Percentiles rank a stretch among this genome's conserved stretches.
Conservation (phyloP, 2,329 filamentous ascomycete genomes). For the Dactylellina cionopaga region DNA sequence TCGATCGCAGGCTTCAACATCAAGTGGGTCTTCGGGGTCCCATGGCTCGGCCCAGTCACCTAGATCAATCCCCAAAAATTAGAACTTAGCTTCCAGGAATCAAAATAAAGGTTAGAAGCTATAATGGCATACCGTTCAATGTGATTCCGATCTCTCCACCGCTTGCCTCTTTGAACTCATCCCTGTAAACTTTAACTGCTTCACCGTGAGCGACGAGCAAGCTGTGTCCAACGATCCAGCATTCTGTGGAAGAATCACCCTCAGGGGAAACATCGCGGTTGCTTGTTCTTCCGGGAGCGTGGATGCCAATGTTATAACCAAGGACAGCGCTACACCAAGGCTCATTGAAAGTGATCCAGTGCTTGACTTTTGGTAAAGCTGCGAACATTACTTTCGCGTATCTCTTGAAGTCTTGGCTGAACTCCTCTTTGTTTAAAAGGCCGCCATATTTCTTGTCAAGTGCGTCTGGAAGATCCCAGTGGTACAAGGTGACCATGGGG, state of each 20-base stretch:
- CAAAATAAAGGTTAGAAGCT: background rate
- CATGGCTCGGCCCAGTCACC: constrained; percentile 83
- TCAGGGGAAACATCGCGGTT: constrained; percentile 75
- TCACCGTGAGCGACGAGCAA: constrained; percentile 80
- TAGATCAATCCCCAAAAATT: too few species aligned
- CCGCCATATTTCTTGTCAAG: constrained; percentile 84
- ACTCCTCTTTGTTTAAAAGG: constrained; percentile 81
- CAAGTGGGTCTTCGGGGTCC: constrained; percentile 78
- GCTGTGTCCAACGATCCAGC: constrained; percentile 84
- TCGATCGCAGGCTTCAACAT: constrained; percentile 79
- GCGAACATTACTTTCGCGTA: constrained; percentile 82
- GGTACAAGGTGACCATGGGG: constrained; percentile 83
- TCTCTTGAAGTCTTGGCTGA: constrained; percentile 80
- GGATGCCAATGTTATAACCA: constrained; percentile 79
- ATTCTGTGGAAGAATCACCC: constrained; percentile 79
- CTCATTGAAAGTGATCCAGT: constrained; percentile 93
- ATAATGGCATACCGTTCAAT: constrained; percentile 72
- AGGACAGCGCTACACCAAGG: constrained; percentile 85
- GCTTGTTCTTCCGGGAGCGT: constrained; percentile 83
- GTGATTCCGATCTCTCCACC: constrained; percentile 87
- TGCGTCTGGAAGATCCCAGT: constrained; percentile 86
- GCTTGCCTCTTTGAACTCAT: constrained; percentile 78
- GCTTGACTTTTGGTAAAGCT: constrained; percentile 78
- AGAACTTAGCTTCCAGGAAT: constrained; percentile 10
- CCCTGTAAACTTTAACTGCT: constrained; percentile 82